These are phyloP conservation scores for Wickerhamomyces ciferrii DNA, from an alignment of 805 yeast genomes.

Conservation along the genomic window DNA sequence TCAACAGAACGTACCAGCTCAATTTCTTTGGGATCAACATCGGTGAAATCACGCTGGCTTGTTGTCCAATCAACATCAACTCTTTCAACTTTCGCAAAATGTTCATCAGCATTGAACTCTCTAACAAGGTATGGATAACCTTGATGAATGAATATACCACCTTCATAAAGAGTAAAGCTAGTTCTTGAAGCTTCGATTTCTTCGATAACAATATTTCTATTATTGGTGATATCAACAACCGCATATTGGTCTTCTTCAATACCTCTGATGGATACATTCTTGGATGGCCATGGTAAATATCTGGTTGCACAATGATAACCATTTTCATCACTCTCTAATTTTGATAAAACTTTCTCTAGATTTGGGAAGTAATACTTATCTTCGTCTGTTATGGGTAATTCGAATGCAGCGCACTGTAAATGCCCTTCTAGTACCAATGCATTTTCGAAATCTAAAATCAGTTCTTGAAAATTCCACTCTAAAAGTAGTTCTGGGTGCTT, in stretches of 20 bases:
- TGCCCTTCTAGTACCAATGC: constrained; percentile 70
- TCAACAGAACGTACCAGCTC: constrained; percentile 55
- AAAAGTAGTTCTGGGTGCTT: constrained; percentile 57
- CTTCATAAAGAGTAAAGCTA: constrained; percentile 84
- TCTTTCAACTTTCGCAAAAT: constrained; percentile 77
- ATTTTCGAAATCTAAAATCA: constrained; percentile 57
- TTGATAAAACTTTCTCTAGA: constrained; percentile 21
- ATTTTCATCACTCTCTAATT: constrained; percentile 33
- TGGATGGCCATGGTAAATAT: constrained; percentile 79
- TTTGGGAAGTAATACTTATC: constrained; percentile 55
- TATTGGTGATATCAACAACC: constrained; percentile 83
- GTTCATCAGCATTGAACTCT: constrained; percentile 76
- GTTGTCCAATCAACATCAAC: constrained; percentile 96
- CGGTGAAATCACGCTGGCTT: constrained; percentile 85
- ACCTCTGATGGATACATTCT: constrained; percentile 73
- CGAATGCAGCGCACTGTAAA: constrained; percentile 92
- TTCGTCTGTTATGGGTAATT: constrained; percentile 55
- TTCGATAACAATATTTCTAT: constrained; percentile 74
- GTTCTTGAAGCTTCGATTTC: constrained; percentile 86
- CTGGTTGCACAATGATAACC: constrained; percentile 51
- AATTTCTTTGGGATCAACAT: constrained; percentile 80
- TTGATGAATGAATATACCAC: constrained; percentile 92
- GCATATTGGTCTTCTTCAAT: constrained; percentile 80
- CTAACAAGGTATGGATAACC: constrained; percentile 85
- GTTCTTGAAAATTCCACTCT: constrained; percentile 48